These are phyloP conservation scores for Choiromyces venosus DNA, from an alignment of 495 filamentous ascomycete species.

Conservation along the genomic window DNA sequence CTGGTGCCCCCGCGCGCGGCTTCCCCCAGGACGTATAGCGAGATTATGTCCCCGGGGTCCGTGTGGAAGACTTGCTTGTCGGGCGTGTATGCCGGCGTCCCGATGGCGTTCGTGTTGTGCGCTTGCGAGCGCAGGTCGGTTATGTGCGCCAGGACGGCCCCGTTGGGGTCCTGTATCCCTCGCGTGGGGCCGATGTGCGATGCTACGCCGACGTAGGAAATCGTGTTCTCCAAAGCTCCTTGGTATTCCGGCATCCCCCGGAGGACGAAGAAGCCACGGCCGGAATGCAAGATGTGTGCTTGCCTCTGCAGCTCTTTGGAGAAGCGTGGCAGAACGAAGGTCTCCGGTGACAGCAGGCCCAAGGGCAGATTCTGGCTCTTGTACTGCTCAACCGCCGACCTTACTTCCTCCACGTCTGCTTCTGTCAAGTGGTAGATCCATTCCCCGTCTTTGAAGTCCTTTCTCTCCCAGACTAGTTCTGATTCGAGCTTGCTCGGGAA, in stretches of 20 bases:
- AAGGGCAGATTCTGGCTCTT: slow-evolving; percentile 11
- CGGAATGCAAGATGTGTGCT: slow-evolving; percentile 44
- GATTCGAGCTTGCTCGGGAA: slow-evolving; percentile 20
- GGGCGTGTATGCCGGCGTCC: slow-evolving; percentile 23
- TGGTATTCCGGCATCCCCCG: slow-evolving; percentile 51
- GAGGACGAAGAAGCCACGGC: slow-evolving; percentile 53
- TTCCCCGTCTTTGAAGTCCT: slow-evolving; percentile 20
- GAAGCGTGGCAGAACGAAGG: slow-evolving; percentile 53
- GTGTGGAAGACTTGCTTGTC: slow-evolving; percentile 63
- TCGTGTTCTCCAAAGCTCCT: slow-evolving; percentile 50
- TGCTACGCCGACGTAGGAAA: slow-evolving; percentile 53
- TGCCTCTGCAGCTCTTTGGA: slow-evolving; percentile 47
- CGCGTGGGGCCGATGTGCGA: slow-evolving; percentile 53
- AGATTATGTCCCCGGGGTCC: slow-evolving; percentile 61
- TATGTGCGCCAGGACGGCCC: slow-evolving; percentile 18
- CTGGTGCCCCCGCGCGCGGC: slow-evolving; percentile 56
- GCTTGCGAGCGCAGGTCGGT: slow-evolving; percentile 17
- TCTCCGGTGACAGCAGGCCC: slow-evolving; percentile 23
- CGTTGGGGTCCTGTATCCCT: slow-evolving; percentile 50
- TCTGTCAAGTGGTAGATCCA: slow-evolving; percentile 24
- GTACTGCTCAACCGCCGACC: slow-evolving; percentile 20
- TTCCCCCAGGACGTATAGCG: slow-evolving; percentile 53
- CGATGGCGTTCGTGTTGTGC: slow-evolving; percentile 8
- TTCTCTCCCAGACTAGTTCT: slow-evolving; percentile 27
- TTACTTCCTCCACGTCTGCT: slow-evolving; percentile 19